Evolutionary conservation across 108 stramenopile genomes (phyloP).

Genomic region (Schizochytrium sp.): DNA sequence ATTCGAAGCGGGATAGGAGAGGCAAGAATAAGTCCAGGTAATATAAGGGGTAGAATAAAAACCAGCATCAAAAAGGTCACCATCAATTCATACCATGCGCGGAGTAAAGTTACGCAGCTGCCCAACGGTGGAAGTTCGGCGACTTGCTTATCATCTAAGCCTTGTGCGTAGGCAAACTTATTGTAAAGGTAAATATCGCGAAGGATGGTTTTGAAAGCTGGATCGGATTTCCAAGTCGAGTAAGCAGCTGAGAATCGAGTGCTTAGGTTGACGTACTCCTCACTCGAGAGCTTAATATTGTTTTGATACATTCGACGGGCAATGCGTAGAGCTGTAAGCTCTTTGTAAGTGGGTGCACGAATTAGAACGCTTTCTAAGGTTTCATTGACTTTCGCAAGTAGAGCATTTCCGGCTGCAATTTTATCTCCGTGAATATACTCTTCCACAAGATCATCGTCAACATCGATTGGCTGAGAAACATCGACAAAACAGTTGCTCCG

Average conservation of each 20-base stretch:
- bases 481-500: conserved; percentile 88
- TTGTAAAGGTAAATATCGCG: background rate
- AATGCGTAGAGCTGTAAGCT: conserved; percentile 16
- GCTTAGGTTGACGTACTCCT: conserved; percentile 47
- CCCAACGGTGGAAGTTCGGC: conserved; percentile 16
- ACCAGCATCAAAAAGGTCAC: background rate
- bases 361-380: background rate
- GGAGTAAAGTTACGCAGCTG: background rate
- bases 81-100: background rate
- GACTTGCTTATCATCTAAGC: background rate
- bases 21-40: conserved; percentile 29
- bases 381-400: background rate
- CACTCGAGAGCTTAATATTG: background rate
- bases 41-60: background rate
- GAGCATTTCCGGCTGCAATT: conserved; percentile 29
- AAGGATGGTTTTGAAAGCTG: background rate
- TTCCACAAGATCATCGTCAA: conserved; percentile 63
- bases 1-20: background rate
- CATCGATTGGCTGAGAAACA: conserved; percentile 82
- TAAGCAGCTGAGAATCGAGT: background rate
- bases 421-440: conserved; percentile 46
- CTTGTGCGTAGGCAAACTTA: conserved; percentile 40
- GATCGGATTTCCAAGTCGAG: background rate
- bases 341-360: background rate
- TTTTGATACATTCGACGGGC: conserved; percentile 51